Conservation (phyloP, 768 basidiomycete species). For the Rubroboletus pulcherrimus region DNA sequence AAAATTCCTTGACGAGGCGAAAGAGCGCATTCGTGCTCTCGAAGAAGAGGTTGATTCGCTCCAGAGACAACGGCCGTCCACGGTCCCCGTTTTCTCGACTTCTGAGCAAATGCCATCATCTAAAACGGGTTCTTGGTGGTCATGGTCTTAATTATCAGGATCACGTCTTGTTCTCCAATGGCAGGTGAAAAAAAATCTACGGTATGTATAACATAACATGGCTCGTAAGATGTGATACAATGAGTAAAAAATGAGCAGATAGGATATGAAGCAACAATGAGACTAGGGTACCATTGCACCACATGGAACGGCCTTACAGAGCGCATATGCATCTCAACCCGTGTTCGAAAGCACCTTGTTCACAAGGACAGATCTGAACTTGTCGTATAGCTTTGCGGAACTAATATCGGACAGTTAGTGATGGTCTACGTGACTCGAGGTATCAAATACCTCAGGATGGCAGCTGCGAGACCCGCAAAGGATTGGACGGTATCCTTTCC, state of each 20-base stretch:
- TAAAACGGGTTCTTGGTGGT: slow-evolving; percentile 23
- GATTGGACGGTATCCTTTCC: slow-evolving; percentile 60
- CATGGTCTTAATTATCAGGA: background rate
- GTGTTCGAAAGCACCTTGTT: slow-evolving; percentile 38
- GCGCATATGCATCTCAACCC: slow-evolving; percentile 11
- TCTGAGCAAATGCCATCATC: background rate
- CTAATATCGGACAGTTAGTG: slow-evolving; percentile 35
- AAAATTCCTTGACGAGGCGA: slow-evolving; percentile 64
- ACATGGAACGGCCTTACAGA: background rate
- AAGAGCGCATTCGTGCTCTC: slow-evolving; percentile 45
- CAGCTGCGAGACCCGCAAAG: slow-evolving; percentile 63
- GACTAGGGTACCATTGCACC: background rate
- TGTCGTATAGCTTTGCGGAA: slow-evolving; percentile 71
- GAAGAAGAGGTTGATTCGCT: slow-evolving; percentile 54
- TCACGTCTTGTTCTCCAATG: background rate
- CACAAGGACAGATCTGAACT: slow-evolving; percentile 58
- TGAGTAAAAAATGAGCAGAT: slow-evolving; percentile 1
- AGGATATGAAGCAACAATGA: background rate
- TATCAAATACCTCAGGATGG: slow-evolving; percentile 61
- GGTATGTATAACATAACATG: slow-evolving; percentile 14
- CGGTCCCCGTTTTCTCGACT: background rate
- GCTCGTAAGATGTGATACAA: background rate
- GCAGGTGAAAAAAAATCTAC: background rate
- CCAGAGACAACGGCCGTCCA: slow-evolving; percentile 15
- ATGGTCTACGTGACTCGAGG: background rate